Percentiles rank a stretch among this genome's conserved stretches.
Conservation (phyloP, 2,329 filamentous ascomycete genomes). For the Arthrobotrys pseudoclavata region DNA sequence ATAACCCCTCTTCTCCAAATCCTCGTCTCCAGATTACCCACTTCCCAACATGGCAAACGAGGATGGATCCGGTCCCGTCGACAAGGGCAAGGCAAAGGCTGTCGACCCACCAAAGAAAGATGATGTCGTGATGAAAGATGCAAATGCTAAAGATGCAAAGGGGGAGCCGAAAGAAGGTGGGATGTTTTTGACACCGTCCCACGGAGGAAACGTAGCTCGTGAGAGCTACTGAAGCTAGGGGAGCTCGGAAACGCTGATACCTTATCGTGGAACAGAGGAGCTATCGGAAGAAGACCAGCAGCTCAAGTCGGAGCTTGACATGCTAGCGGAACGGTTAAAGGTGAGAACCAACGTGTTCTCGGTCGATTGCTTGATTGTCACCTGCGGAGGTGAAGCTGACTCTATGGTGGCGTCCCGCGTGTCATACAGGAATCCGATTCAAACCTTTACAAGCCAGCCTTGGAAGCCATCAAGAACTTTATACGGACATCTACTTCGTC, state of each 20-base stretch:
- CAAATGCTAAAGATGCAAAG: conserved; percentile 76
- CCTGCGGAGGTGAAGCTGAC: conserved; percentile 37
- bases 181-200: conserved; percentile 66
- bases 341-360: conserved; percentile 65
- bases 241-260: conserved; percentile 61
- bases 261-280: conserved; percentile 76
- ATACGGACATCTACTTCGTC: conserved; percentile 99
- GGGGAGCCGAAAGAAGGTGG: conserved; percentile 76
- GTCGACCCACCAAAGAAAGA: conserved; percentile 77
- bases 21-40: conserved; percentile 63
- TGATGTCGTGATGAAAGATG: conserved; percentile 72
- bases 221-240: conserved; percentile 65
- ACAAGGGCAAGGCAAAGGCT: conserved; percentile 98
- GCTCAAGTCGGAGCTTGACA: conserved; percentile 96
- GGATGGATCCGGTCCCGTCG: conserved; percentile 83
- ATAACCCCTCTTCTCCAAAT: conserved; percentile 60
- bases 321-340: conserved; percentile 95
- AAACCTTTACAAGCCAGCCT: conserved; percentile 87
- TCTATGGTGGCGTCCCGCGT: conserved; percentile 13
- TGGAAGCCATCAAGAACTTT: conserved; percentile 96
- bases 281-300: conserved; percentile 98
- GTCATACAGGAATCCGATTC: conserved; percentile 81
- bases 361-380: conserved; percentile 45
- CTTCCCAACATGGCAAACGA: conserved; percentile 84
- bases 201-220: conserved; percentile 65